phyloP scores from a whole-genome alignment of 2,329 filamentous ascomycete genomes.

The Fusarium vanettenii region DNA sequence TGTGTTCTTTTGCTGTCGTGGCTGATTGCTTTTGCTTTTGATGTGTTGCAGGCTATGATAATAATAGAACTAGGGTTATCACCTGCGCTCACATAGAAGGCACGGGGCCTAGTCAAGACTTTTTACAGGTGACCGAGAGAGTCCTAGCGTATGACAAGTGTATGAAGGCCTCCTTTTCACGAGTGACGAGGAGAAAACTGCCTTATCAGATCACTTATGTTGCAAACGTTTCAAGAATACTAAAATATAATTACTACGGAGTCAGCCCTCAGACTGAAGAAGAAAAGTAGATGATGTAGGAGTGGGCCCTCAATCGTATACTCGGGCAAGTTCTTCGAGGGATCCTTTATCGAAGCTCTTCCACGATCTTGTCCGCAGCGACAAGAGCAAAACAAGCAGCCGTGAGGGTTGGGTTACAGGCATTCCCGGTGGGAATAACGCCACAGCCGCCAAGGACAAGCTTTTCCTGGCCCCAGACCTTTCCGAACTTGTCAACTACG shows the following conservation, averaged over 20 bases:
- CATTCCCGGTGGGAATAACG: conserved; percentile 7
- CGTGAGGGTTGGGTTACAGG: conserved; percentile 4
- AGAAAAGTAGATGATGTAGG: not conserved
- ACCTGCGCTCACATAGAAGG: no score
- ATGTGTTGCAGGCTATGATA: no score
- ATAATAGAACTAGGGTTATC: no score
- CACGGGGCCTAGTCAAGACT: no score
- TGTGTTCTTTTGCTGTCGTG: no score
- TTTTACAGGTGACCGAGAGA: no score
- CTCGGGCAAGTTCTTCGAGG: not conserved
- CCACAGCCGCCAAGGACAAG: conserved; percentile 6
- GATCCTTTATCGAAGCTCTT: not conserved
- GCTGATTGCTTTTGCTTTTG: no score
- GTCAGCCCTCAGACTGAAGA: not conserved
- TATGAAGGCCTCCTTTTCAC: no score
- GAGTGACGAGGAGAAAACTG: no score
- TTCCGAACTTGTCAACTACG: conserved; percentile 1
- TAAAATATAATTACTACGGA: not conserved
- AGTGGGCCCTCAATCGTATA: not conserved
- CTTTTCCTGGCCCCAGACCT: not conserved
- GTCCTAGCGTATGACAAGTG: no score
- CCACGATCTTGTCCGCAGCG: conserved; percentile 7
- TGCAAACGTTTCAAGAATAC: not conserved
- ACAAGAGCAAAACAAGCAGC: conserved; percentile 9
- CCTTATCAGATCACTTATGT: no score